Conservation (phyloP, 768 basidiomycete species). For the Xanthoconium purpureum region DNA sequence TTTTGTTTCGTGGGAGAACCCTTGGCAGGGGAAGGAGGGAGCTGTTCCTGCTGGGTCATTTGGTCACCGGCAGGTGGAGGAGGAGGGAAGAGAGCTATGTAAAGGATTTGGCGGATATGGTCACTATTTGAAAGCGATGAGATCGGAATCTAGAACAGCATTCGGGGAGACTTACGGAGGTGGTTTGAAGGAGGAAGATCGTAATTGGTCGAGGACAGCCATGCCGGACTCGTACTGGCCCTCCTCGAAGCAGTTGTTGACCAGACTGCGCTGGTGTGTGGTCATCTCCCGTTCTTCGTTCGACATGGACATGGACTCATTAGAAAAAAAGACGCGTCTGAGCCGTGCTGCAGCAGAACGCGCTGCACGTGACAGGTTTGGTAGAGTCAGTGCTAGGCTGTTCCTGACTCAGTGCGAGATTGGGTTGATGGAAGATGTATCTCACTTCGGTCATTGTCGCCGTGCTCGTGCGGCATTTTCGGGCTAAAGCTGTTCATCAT, state of each 20-base stretch:
- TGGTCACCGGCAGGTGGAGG: constrained; percentile 17
- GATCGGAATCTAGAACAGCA: constrained; percentile 9
- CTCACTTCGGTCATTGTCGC: neutral
- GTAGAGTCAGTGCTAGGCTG: too few species aligned
- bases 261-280: constrained; percentile 49
- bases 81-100: constrained; percentile 64
- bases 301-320: constrained; percentile 14
- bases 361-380: constrained; percentile 21
- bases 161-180: constrained; percentile 45
- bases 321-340: neutral
- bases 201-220: constrained; percentile 57
- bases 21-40: constrained; percentile 34
- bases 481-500: constrained; percentile 8
- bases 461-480: constrained; percentile 6
- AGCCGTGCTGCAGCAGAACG: constrained; percentile 7
- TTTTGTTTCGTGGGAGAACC: constrained; percentile 50
- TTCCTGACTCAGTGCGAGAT: neutral
- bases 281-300: constrained; percentile 43
- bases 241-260: constrained; percentile 76
- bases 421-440: neutral
- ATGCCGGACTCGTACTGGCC: constrained; percentile 72
- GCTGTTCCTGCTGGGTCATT: constrained; percentile 19
- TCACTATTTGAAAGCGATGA: constrained; percentile 37
- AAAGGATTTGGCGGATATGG: constrained; percentile 66
- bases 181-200: constrained; percentile 55